Evolutionary conservation across 495 filamentous ascomycete species (phyloP).

Genomic region (Geopyxis carbonaria): DNA sequence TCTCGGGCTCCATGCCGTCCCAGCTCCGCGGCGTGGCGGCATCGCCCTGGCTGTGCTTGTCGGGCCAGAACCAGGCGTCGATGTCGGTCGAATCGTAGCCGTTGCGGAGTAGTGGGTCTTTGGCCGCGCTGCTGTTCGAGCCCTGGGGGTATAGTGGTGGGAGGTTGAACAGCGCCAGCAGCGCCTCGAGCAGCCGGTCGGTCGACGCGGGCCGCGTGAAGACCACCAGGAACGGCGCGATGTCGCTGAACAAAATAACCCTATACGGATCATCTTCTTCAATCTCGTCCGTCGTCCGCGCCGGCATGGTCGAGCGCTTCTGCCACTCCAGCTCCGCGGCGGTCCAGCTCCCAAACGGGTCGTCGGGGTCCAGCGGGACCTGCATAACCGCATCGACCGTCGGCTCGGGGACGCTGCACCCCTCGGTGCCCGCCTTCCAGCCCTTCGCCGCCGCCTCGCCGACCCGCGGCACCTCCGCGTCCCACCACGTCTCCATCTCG

Average conservation of each 20-base stretch:
- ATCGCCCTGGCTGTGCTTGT: constrained; percentile 2
- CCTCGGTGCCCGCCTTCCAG: constrained; percentile 36
- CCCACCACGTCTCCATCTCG: constrained; percentile 52
- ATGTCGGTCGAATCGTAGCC: constrained; percentile 2
- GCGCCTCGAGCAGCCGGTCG: constrained; percentile 42
- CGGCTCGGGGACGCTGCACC: constrained; percentile 29
- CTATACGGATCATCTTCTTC: constrained; percentile 62
- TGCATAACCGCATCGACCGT: constrained; percentile 1
- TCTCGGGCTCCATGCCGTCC: constrained; percentile 23
- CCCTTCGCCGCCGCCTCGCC: constrained; percentile 57
- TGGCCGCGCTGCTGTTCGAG: constrained; percentile 8
- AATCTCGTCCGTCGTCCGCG: constrained; percentile 45
- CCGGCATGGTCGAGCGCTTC: constrained; percentile 38
- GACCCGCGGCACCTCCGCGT: constrained; percentile 62
- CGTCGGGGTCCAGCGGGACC: constrained; percentile 9
- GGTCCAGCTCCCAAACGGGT: constrained; percentile 41
- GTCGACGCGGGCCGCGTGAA: constrained; percentile 30
- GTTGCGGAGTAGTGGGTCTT: constrained; percentile 27
- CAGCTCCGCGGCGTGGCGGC: constrained; percentile 3
- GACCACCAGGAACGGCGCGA: constrained; percentile 43
- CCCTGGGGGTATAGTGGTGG: constrained; percentile 31
- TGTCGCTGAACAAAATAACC: constrained; percentile 61
- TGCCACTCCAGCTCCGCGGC: constrained; percentile 37
- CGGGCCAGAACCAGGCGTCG: constrained; percentile 22
- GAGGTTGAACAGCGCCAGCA: constrained; percentile 51